phyloP scores from a whole-genome alignment of 345 rosid species.

The Melaleuca alternifolia region DNA sequence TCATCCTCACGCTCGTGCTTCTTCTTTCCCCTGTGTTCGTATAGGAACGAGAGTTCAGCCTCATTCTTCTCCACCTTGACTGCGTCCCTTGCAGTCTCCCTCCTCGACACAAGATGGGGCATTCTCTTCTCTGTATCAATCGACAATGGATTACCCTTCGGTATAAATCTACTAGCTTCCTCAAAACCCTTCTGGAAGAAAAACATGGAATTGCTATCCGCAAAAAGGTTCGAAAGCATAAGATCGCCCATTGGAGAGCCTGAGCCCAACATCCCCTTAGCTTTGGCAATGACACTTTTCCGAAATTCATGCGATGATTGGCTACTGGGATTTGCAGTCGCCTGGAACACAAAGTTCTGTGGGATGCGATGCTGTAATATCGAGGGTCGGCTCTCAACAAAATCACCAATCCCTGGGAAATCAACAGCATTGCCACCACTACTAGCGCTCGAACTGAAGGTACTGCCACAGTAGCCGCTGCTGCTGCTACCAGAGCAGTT shows the following conservation, averaged over 20 bases:
- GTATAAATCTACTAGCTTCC: constrained; percentile 43
- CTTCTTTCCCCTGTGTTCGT: constrained; percentile 14
- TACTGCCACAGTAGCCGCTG: constrained; percentile 12
- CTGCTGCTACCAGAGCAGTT: constrained; percentile 10
- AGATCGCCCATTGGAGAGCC: constrained; percentile 3
- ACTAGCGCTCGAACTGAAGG: constrained; percentile 6
- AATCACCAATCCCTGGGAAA: background rate
- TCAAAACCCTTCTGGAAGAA: constrained; percentile 30
- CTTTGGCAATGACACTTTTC: background rate
- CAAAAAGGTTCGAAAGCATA: constrained; percentile 19
- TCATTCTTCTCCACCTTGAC: constrained; percentile 1
- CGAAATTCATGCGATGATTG: background rate
- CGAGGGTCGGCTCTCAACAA: background rate
- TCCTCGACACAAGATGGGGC: background rate
- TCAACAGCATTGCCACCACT: constrained; percentile 9
- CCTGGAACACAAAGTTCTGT: constrained; percentile 5
- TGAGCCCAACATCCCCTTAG: background rate
- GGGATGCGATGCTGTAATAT: constrained; percentile 5
- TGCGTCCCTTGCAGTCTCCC: background rate
- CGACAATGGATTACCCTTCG: constrained; percentile 9
- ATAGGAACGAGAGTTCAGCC: background rate
- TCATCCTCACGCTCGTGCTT: constrained; percentile 21
- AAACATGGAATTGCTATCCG: constrained; percentile 15
- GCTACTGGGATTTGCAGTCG: background rate
- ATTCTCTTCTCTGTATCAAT: constrained; percentile 12